Evolutionary conservation across 2,329 filamentous ascomycete species (phyloP), one percentile per base, ranked within the genome.

Genomic region (Neurospora sp.): DNA sequence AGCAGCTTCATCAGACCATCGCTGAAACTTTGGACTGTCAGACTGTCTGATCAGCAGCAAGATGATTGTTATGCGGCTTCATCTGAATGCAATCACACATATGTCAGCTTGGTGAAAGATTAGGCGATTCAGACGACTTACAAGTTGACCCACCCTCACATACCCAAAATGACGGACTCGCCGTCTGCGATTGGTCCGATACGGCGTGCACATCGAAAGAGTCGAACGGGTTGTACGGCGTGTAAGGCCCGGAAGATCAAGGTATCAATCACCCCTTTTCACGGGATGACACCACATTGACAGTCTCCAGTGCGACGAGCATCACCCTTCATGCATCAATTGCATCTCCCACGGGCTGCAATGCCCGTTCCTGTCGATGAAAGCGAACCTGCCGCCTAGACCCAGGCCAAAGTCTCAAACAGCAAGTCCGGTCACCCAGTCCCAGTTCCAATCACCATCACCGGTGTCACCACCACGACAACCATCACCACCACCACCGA

Each of bases 231-330:
- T 1, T 82, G 80, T 70, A 71, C 76, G 38, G 79, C 76, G 0
- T 82, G 81, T 71, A 82, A 82, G 70, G 69, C 74, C 9, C 77
- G 81, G 39, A 82, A 82, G 74, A 80, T 82, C 67, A 82, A 82
- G 78, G 80, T 80, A 38, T 68, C 5, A 13, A 23, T 70, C 72
- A 9, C 5, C 40, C 42, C n/a, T 38, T 38, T 52, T 7, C 42
- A 66, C 23, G 42, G n/a, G 17, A 36, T 67, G 17, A 38, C 13
- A 39, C 36, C 52, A 13, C 66, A 28, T 67, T 72, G 46, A 72
- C 66, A 5, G 9, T 7, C 2, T 23, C 3, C 66, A 82, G 80
- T 82, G 81, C 71, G 81, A 82, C 70, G 81, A 82, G 69, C 75
- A 78, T 38, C 76, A 77, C 42, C 81, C 81, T 33, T 75, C 78